phyloP scores from a whole-genome alignment of 805 yeast species.

The Wickerhamiella kazuoi region DNA sequence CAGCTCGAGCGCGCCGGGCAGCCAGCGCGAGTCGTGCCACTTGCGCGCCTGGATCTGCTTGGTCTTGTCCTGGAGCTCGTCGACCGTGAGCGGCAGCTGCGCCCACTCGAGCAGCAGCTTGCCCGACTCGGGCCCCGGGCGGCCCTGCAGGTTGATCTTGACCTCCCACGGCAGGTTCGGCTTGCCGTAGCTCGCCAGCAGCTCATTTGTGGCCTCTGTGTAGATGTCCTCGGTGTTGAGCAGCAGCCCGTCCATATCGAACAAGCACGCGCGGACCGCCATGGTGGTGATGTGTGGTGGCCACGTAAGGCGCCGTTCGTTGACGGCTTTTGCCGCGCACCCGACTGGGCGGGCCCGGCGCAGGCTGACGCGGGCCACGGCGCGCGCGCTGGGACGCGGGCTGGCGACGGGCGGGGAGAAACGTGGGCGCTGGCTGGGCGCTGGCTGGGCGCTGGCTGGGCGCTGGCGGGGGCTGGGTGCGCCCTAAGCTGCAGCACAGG shows the following conservation, averaged over 20 bases:
- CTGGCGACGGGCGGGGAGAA: too few relatives aligned
- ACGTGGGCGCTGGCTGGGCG: too few relatives aligned
- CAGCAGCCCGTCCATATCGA: slow-evolving; percentile 86
- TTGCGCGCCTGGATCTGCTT: slow-evolving; percentile 32
- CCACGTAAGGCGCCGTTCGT: too few relatives aligned
- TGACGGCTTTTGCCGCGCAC: too few relatives aligned
- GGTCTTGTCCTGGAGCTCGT: slow-evolving; percentile 39
- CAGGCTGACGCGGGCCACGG: too few relatives aligned
- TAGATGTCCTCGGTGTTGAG: slow-evolving; percentile 85
- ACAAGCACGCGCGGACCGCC: slow-evolving; percentile 44
- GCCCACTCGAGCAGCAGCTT: slow-evolving; percentile 49
- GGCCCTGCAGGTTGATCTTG: slow-evolving; percentile 73
- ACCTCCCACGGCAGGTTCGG: slow-evolving; percentile 80
- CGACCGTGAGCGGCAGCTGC: slow-evolving; percentile 46
- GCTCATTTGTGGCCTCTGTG: slow-evolving; percentile 55
- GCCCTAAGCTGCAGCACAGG: too few relatives aligned
- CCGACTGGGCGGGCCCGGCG: too few relatives aligned
- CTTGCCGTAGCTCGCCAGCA: slow-evolving; percentile 49
- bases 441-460: too few relatives aligned
- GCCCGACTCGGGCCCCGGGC: slow-evolving; percentile 69
- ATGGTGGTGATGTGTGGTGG: background rate
- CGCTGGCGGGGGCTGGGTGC: too few relatives aligned
- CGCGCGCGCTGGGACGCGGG: too few relatives aligned
- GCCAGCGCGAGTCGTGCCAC: slow-evolving; percentile 49
- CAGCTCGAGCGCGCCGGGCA: slow-evolving; percentile 76